Percentiles rank a stretch among this genome's conserved stretches.
Conservation (phyloP, 805 yeast species). For the Hermanozyma aechmeae region DNA sequence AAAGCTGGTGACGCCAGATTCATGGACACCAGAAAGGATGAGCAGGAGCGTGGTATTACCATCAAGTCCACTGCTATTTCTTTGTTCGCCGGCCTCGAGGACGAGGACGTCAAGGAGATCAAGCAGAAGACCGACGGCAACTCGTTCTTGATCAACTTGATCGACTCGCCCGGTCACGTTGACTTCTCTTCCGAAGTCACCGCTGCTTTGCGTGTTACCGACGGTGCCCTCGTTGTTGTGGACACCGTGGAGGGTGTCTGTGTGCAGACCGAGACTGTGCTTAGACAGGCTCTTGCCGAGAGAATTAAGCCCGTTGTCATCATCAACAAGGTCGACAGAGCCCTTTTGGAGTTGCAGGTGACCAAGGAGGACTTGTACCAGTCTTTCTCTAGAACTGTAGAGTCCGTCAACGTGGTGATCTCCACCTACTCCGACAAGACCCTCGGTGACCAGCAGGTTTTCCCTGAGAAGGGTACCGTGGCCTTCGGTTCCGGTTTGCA, state of each 20-base stretch:
- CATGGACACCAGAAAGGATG: slow-evolving; percentile 99
- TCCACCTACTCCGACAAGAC: slow-evolving; percentile 87
- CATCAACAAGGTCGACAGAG: slow-evolving; percentile 99
- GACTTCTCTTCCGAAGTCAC: slow-evolving; percentile 99
- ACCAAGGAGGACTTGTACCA: slow-evolving; percentile 98
- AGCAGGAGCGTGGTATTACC: slow-evolving; percentile 99
- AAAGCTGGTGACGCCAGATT: slow-evolving; percentile 99
- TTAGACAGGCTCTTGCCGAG: slow-evolving; percentile 98
- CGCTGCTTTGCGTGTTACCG: slow-evolving; percentile 99
- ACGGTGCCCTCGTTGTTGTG: slow-evolving; percentile 99
- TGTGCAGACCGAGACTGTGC: slow-evolving; percentile 99
- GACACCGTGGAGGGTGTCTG: slow-evolving; percentile 99
- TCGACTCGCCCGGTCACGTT: slow-evolving; percentile 99
- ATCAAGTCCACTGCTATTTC: slow-evolving; percentile 99
- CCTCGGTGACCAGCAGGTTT: slow-evolving; percentile 95
- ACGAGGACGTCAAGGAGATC: slow-evolving; percentile 82
- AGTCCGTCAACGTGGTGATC: slow-evolving; percentile 97
- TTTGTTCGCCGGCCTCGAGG: slow-evolving; percentile 79
- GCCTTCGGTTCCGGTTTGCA: slow-evolving; percentile 99
- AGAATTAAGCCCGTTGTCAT: slow-evolving; percentile 98
- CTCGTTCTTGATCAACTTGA: slow-evolving; percentile 94
- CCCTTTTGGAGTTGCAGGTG: slow-evolving; percentile 96
- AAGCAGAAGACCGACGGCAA: slow-evolving; percentile 88
- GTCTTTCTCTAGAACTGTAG: slow-evolving; percentile 97
- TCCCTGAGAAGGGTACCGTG: slow-evolving; percentile 98